phyloP scores from a whole-genome alignment of 2,329 filamentous ascomycete genomes.

The Fusarium stilboides region DNA sequence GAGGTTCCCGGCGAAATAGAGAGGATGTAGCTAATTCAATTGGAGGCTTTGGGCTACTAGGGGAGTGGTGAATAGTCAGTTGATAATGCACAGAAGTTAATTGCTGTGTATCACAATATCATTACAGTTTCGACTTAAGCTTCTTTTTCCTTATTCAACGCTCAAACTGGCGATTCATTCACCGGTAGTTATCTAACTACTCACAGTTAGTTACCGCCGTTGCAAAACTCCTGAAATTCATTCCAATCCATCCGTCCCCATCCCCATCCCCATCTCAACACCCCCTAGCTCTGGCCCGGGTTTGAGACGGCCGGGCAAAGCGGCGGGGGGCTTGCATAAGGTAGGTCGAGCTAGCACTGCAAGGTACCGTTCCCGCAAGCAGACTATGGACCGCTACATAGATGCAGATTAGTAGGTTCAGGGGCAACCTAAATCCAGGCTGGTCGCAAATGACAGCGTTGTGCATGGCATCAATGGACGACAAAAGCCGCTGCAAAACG shows the following conservation, averaged over 20 bases:
- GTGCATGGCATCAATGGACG: conserved; percentile 17
- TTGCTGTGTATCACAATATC: too few relatives aligned
- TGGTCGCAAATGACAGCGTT: conserved; percentile 24
- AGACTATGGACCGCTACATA: conserved; percentile 34
- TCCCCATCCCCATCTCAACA: background rate
- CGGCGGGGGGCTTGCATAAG: conserved; percentile 38
- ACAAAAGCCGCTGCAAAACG: conserved; percentile 14
- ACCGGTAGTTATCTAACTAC: background rate
- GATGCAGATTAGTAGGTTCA: conserved; percentile 35
- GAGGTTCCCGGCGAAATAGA: conserved; percentile 28
- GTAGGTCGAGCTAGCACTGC: conserved; percentile 30
- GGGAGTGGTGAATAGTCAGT: background rate
- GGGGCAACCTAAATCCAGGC: conserved; percentile 23
- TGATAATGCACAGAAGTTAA: background rate
- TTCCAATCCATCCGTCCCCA: conserved; percentile 10
- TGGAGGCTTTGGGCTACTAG: too few relatives aligned
- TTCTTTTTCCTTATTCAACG: background rate
- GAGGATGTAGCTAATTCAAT: conserved; percentile 30
- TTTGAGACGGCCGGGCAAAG: conserved; percentile 40
- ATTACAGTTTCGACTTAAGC: too few relatives aligned
- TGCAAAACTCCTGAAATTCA: conserved; percentile 30
- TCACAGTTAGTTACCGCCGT: conserved; percentile 12
- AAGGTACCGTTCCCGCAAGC: conserved; percentile 37
- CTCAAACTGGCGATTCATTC: conserved; percentile 8
- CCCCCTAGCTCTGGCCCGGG: conserved; percentile 26